A percentile compares a stretch with the other conserved stretches of the same genome.
Conservation (phyloP, 2,329 filamentous ascomycete species). For the Talaromyces sp. region DNA sequence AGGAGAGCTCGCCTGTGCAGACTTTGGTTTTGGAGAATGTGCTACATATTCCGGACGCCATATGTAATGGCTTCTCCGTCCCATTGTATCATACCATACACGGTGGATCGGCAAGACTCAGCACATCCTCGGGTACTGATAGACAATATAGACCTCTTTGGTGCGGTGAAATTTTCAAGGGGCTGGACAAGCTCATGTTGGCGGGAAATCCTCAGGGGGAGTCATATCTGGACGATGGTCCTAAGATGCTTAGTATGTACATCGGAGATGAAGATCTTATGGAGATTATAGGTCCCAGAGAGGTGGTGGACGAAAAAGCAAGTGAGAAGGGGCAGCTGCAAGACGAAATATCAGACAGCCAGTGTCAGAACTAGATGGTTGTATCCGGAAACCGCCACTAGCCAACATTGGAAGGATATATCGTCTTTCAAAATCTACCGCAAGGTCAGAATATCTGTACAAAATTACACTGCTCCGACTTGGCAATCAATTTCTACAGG, state of each 20-base stretch:
- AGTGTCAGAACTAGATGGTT: neutral
- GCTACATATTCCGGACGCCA: constrained; percentile 7
- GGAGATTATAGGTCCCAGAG: neutral
- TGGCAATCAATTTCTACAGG: too few relatives aligned
- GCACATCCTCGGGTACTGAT: neutral
- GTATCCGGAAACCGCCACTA: neutral
- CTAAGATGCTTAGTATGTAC: constrained; percentile 2
- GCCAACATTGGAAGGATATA: neutral
- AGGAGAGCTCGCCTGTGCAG: neutral
- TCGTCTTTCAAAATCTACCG: neutral
- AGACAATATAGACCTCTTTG: neutral
- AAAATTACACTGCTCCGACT: neutral
- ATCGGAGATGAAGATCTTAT: neutral
- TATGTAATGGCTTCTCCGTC: constrained; percentile 1
- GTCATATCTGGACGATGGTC: neutral
- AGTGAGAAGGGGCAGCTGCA: neutral
- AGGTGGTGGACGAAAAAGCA: neutral
- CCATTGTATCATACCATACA: neutral
- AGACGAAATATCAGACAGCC: neutral
- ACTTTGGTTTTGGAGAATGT: constrained; percentile 1
- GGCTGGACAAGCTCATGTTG: neutral
- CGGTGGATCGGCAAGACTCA: neutral
- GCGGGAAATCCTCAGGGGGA: constrained; percentile 7
- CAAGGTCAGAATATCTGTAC: neutral
- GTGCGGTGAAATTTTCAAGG: neutral